Evolutionary conservation across 768 basidiomycete species (phyloP).

Genomic region (Kwoniella botswanensis): DNA sequence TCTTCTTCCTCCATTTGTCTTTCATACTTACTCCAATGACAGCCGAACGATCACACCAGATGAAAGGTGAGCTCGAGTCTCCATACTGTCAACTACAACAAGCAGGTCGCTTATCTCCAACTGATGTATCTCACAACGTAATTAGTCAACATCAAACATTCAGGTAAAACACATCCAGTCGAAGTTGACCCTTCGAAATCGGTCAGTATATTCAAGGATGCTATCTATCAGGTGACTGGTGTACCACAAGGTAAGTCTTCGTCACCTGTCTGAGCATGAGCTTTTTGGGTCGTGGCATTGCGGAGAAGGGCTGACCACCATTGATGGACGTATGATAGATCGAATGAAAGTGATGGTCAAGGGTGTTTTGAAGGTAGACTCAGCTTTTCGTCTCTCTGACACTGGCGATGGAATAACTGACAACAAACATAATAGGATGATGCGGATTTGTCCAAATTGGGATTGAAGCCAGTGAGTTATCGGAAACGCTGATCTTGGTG

Average conservation of each 20-base stretch:
- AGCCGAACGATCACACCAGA: slow-evolving; percentile 1
- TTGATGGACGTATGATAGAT: slow-evolving; percentile 62
- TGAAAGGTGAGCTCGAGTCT: slow-evolving; percentile 12
- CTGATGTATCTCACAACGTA: neutral
- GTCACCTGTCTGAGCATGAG: neutral
- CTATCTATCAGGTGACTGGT: slow-evolving; percentile 78
- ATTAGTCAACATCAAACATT: slow-evolving; percentile 81
- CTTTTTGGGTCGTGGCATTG: too few relatives aligned
- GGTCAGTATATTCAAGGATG: slow-evolving; percentile 77
- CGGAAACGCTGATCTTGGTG: neutral
- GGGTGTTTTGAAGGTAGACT: slow-evolving; percentile 78
- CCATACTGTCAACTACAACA: neutral
- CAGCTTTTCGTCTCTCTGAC: neutral
- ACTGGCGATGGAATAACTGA: neutral
- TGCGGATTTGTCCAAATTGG: slow-evolving; percentile 80
- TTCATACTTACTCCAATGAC: neutral
- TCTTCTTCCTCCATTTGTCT: neutral
- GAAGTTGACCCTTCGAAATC: slow-evolving; percentile 73
- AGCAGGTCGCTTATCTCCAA: neutral
- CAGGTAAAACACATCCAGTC: slow-evolving; percentile 76
- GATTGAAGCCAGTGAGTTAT: slow-evolving; percentile 71
- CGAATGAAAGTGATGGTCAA: slow-evolving; percentile 99
- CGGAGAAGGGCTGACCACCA: too few relatives aligned
- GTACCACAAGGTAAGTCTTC: slow-evolving; percentile 62
- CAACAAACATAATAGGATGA: slow-evolving; percentile 74